phyloP scores from a whole-genome alignment of 2,329 filamentous ascomycete species.

The Diplodia intermedia region DNA sequence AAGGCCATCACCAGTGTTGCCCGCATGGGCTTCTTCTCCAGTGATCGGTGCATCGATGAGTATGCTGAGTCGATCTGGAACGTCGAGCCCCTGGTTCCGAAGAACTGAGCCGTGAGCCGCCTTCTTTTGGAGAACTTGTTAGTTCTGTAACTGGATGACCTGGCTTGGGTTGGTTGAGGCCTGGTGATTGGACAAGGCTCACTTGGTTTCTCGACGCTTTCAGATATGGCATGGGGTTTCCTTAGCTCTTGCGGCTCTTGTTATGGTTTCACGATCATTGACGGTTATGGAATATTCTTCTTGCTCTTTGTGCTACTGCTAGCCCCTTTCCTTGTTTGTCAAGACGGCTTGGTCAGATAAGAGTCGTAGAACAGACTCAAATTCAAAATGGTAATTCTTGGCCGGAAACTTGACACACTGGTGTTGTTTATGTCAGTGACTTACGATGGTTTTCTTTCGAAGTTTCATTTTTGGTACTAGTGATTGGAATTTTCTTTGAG shows the following conservation, averaged over 20 bases:
- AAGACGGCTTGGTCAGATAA: conserved; percentile 6
- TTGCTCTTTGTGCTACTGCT: not conserved
- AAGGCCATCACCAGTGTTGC: conserved; percentile 90
- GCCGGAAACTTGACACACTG: not conserved
- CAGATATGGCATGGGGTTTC: not conserved
- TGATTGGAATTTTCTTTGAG: too few relatives aligned
- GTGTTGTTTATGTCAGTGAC: not conserved
- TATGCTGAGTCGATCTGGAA: conserved; percentile 99
- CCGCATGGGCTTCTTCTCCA: conserved; percentile 97
- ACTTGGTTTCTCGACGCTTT: not conserved
- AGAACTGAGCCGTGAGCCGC: conserved; percentile 32
- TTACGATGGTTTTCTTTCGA: not conserved
- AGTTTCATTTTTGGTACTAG: too few relatives aligned
- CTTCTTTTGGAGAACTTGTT: not conserved
- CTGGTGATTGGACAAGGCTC: not conserved
- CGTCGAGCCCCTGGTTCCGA: conserved; percentile 74
- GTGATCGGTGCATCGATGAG: conserved; percentile 93
- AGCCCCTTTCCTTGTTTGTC: not conserved
- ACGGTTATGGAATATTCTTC: not conserved
- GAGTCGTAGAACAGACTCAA: conserved; percentile 16
- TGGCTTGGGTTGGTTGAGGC: not conserved
- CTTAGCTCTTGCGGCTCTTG: not conserved
- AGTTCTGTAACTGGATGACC: not conserved
- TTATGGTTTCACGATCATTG: conserved; percentile 17
- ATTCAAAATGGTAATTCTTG: not conserved